Evolutionary conservation across 1,284 basidiomycete genomes (phyloP).

Genomic region (Leccinum proximum): DNA sequence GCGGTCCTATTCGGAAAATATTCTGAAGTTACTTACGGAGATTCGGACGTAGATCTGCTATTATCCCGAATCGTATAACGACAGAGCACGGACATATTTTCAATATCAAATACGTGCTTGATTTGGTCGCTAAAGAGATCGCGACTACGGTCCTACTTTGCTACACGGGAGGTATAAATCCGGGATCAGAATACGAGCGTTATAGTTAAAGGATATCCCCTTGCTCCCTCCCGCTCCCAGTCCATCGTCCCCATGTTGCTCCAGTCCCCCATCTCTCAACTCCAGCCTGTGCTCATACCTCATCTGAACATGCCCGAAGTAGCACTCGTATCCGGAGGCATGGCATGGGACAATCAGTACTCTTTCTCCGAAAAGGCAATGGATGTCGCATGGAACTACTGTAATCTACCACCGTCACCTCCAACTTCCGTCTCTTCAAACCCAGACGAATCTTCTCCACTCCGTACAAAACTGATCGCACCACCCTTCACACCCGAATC

Average conservation of each 20-base stretch:
- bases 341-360: slow-evolving; percentile 44
- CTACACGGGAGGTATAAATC: slow-evolving; percentile 33
- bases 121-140: slow-evolving; percentile 31
- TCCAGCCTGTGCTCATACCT: slow-evolving; percentile 47
- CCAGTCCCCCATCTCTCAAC: slow-evolving; percentile 28
- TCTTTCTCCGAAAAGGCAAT: slow-evolving; percentile 36
- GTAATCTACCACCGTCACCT: slow-evolving; percentile 49
- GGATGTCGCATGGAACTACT: slow-evolving; percentile 46
- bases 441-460: slow-evolving; percentile 43
- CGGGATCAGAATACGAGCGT: slow-evolving; percentile 19
- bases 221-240: slow-evolving; percentile 10
- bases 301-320: slow-evolving; percentile 54
- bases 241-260: slow-evolving; percentile 12
- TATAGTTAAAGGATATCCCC: slow-evolving; percentile 21
- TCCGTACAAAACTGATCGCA: slow-evolving; percentile 46
- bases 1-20: slow-evolving; percentile 16
- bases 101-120: slow-evolving; percentile 33
- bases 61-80: slow-evolving; percentile 26
- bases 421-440: slow-evolving; percentile 45
- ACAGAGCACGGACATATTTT: slow-evolving; percentile 30
- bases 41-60: slow-evolving; percentile 27
- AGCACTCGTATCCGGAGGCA: slow-evolving; percentile 44
- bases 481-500: slow-evolving; percentile 45
- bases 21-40: slow-evolving; percentile 20
- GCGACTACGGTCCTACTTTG: slow-evolving; percentile 25